A percentile compares a stretch with the other conserved stretches of the same genome.
phyloP scores from a whole-genome alignment of 306 rosid species.

The Cicer cuneatum region DNA sequence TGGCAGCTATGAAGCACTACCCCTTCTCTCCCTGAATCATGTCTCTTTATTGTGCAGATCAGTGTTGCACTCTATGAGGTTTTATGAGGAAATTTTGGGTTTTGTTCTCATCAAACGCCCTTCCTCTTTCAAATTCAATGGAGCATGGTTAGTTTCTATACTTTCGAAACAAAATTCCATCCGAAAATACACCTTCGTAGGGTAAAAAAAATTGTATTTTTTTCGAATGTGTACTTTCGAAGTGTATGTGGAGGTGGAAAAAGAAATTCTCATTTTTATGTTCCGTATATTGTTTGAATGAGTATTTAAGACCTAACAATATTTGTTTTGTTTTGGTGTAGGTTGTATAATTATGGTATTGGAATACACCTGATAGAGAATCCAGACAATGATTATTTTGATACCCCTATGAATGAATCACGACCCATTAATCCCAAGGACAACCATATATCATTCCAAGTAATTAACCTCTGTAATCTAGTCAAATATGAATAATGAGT shows the following conservation, averaged over 20 bases:
- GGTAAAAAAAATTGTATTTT: too few relatives aligned
- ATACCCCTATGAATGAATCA: slow-evolving; percentile 41
- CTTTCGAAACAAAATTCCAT: too few relatives aligned
- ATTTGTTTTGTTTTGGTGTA: slow-evolving; percentile 16
- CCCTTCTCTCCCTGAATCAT: slow-evolving; percentile 74
- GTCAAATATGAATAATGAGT: not conserved
- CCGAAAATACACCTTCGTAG: too few relatives aligned
- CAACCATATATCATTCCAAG: slow-evolving; percentile 86
- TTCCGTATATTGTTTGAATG: not conserved
- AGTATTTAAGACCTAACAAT: not conserved
- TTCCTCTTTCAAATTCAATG: slow-evolving; percentile 82
- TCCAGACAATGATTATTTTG: slow-evolving; percentile 60
- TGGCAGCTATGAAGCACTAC: slow-evolving; percentile 58
- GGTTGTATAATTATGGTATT: slow-evolving; percentile 83
- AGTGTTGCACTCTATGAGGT: slow-evolving; percentile 68
- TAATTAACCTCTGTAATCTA: not conserved
- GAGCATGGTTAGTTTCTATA: slow-evolving; percentile 65
- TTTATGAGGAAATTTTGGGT: slow-evolving; percentile 76
- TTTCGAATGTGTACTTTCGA: too few relatives aligned
- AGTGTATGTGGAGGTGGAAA: too few relatives aligned
- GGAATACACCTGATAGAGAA: slow-evolving; percentile 84
- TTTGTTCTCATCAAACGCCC: slow-evolving; percentile 84
- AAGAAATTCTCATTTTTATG: not conserved
- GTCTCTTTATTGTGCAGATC: slow-evolving; percentile 76
- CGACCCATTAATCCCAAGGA: slow-evolving; percentile 81